phyloP scores from a whole-genome alignment of 2,329 filamentous ascomycete genomes.

The Helotiales sp. region DNA sequence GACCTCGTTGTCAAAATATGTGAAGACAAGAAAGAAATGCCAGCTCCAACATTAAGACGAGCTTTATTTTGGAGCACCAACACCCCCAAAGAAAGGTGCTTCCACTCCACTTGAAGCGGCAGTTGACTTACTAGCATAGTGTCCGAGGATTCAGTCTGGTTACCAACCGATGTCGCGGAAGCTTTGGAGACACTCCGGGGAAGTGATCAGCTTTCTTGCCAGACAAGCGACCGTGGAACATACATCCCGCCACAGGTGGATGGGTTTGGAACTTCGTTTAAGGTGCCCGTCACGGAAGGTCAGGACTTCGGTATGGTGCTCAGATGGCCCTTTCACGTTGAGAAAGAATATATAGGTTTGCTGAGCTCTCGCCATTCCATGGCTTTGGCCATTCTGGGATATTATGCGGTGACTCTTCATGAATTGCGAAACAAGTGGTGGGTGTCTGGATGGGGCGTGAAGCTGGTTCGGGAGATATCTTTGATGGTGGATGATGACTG shows the following conservation, averaged over 20 bases:
- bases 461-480: conserved; percentile 14
- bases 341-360: conserved; percentile 37
- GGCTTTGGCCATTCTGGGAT: conserved; percentile 27
- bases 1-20: conserved; percentile 39
- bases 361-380: conserved; percentile 12
- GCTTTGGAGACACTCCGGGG: not conserved
- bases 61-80: no score
- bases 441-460: conserved; percentile 17
- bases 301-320: conserved; percentile 11
- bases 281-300: not conserved
- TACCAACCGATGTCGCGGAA: no score
- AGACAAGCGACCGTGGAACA: not conserved
- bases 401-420: conserved; percentile 25
- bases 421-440: conserved; percentile 18
- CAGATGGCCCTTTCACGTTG: conserved; percentile 7
- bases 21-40: conserved; percentile 4
- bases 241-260: no score
- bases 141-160: no score
- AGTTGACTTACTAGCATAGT: no score
- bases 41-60: conserved; percentile 9
- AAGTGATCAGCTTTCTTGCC: not conserved
- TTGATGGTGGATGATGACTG: conserved; percentile 10
- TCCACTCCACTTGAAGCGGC: no score
- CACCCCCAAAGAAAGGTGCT: no score
- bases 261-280: conserved; percentile 2